phyloP scores from a whole-genome alignment of 257 asterid species.

The Hygrophila difformis region DNA sequence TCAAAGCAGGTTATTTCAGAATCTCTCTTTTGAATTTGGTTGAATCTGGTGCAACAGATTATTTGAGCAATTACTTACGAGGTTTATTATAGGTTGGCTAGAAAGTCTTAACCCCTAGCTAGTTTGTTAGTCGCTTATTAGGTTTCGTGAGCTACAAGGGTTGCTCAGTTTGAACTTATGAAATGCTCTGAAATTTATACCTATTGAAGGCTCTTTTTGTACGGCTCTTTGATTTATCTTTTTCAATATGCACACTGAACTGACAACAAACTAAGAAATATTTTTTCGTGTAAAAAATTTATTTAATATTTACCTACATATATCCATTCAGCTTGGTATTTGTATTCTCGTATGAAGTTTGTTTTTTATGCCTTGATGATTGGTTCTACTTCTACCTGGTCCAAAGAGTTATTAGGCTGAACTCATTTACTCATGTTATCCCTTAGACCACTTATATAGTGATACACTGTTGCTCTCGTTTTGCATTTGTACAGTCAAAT shows the following conservation, averaged over 20 bases:
- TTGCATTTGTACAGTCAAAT: constrained; percentile 5
- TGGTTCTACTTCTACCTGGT: constrained; percentile 4
- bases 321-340: too few relatives aligned
- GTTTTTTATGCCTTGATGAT: background rate
- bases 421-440: background rate
- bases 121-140: background rate
- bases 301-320: too few relatives aligned
- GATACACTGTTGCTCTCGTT: background rate
- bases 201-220: background rate
- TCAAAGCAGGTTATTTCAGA: constrained; percentile 47
- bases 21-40: constrained; percentile 12
- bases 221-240: background rate
- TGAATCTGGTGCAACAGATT: too few relatives aligned
- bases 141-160: background rate
- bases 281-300: too few relatives aligned
- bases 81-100: too few relatives aligned
- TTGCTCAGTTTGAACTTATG: constrained; percentile 5
- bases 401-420: background rate
- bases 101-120: too few relatives aligned
- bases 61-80: too few relatives aligned
- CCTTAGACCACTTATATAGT: too few relatives aligned
- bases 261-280: too few relatives aligned
- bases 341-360: background rate
- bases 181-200: constrained; percentile 4
- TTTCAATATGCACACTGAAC: too few relatives aligned